Base-by-base conservation (phyloP, 371 early-diverging fungal species). In the Mucor indicus region DNA sequence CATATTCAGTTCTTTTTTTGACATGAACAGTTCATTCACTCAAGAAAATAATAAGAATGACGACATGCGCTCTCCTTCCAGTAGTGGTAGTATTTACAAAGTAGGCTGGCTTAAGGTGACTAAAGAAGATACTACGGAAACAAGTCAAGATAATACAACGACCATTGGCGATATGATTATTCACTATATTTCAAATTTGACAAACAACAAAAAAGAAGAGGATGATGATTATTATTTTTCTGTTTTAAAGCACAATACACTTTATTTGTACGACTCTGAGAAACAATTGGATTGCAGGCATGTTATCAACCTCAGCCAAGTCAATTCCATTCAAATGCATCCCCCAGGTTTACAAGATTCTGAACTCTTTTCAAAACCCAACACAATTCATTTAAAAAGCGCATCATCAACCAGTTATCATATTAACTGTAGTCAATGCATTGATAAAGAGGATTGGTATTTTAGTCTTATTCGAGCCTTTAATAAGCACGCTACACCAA, bases 361-460 rank as follows among this genome's bases (percentile, higher is more conserved):
- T 42, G 86, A 85, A 44, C 53, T 82, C 15, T 85, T 80, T 53
- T 69, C 75, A 25, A 71, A 79, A 43, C 77, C 74, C 1, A 60
- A 66, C 22, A 65, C 75, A 7, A 80, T 87, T 45, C 75, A 72
- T 32, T 50, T 83, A 47, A 62, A 59, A 24, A 29, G 30, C 30
- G 12, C 30, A 29, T 29, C 30, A 6, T 6, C 6, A 6, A 29
- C 30, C 6, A 25, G 38, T 33, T 81, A 77, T 45, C 83, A 72
- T 57, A 63, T 85, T 37, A 81, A 77, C 53, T 77, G 78, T 38
- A 67, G 68, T 38, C 55, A 65, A 4, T 78, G 84, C 15, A 79
- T 77, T 7, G 90, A 92, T 37, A 95, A 95, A 67, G 96, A 95
- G 57, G 92, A 91, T 58, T 95, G 96, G 96, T 91, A 84, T 45